Evolutionary conservation across 2,329 filamentous ascomycete genomes (phyloP), one percentile per base, ranked within the genome.

Genomic region (Metarhizium rileyi): DNA sequence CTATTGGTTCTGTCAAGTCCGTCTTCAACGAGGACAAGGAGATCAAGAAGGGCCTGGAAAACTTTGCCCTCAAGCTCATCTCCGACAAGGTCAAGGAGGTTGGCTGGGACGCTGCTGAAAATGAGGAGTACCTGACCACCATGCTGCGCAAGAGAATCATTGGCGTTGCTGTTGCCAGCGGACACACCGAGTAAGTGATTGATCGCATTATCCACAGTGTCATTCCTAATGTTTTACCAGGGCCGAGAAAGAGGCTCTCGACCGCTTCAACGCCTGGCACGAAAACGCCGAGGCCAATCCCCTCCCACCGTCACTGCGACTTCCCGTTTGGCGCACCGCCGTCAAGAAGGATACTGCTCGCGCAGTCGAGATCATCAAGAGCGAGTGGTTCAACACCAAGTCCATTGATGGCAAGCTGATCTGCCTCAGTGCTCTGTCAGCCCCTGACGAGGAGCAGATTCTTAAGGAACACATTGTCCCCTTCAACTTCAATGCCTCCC

Each of bases 341-440:
- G 76, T 96, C 52, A 83, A 82, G 55, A 67, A 69, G 50, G 80
- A 90, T 56, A 82, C 89, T 6, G 81, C 80, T 7, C 76, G 78
- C 47, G 73, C 81, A 16, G 87, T 89, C 56, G 77, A 86, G 26
- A 77, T 83, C 7, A 77, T 98, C 49, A 89, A 91, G 72, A 81
- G 88, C 49, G 90, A 96, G 65, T 97, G 88, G 76, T 76, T 81
- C 55, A 83, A 75, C 46, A 93, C 89, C 12, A 84, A 85, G 47
- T 88, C 90, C 7, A 83, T 96, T 35, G 93, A 97, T 60, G 90
- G 90, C 59, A 94, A 90, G 68, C 90, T 95, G 57, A 86, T 95
- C 55, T 86, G 82, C 56, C 78, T 97, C 3, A 74, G 78, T 35
- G 81, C 86, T 4, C 77, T 98, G 42, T 89, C 90, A 30, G 80